Conservation (phyloP, 345 rosid genomes). For the Stellera chamaejasme region DNA sequence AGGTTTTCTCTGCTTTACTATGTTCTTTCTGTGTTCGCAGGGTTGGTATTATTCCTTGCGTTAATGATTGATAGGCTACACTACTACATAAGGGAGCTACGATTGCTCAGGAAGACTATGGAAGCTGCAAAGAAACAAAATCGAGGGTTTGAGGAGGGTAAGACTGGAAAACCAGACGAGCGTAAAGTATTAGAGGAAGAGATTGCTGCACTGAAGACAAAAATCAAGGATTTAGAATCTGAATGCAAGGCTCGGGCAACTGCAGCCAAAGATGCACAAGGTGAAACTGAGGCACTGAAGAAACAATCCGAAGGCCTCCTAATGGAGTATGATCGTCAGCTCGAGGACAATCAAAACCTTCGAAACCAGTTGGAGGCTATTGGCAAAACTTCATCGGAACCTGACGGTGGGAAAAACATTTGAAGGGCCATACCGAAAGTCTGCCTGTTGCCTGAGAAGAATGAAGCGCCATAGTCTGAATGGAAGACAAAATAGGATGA, state of each 20-base stretch:
- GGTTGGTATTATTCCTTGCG: conserved; percentile 65
- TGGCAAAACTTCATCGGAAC: conserved; percentile 23
- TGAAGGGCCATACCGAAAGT: conserved; percentile 5
- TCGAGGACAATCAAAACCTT: conserved; percentile 68
- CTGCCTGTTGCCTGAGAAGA: no score
- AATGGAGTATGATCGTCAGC: conserved; percentile 58
- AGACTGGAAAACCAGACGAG: conserved; percentile 35
- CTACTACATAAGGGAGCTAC: conserved; percentile 79
- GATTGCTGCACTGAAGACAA: conserved; percentile 27
- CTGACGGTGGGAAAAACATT: conserved; percentile 44
- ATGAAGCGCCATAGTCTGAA: no score
- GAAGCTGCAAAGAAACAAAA: conserved; percentile 68
- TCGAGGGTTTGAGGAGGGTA: conserved; percentile 51
- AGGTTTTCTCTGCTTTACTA: not conserved
- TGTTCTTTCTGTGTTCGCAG: conserved; percentile 23
- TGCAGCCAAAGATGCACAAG: conserved; percentile 48
- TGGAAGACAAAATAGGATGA: no score
- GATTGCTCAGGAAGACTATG: conserved; percentile 64
- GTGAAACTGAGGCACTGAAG: conserved; percentile 50
- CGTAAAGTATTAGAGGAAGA: conserved; percentile 42
- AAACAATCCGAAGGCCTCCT: conserved; percentile 72
- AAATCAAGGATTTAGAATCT: conserved; percentile 42
- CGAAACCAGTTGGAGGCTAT: conserved; percentile 56
- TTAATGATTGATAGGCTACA: conserved; percentile 86
- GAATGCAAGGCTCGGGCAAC: conserved; percentile 40